Conservation (phyloP, 2,329 filamentous ascomycete species). For the Venturia oleaginea region DNA sequence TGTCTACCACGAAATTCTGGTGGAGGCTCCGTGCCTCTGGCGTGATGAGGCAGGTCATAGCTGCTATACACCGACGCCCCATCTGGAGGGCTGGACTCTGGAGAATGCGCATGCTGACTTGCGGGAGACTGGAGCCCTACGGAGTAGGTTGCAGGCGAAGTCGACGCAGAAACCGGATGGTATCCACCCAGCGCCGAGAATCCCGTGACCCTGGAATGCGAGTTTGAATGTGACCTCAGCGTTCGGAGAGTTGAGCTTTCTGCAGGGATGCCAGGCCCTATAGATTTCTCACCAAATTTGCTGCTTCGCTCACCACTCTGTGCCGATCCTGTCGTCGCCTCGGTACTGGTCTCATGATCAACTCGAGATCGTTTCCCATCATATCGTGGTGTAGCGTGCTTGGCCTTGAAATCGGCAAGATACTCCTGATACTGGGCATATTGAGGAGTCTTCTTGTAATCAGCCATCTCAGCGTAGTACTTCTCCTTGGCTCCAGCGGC, state of each 20-base stretch:
- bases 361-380: constrained; percentile 37
- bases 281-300: not conserved
- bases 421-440: constrained; percentile 64
- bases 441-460: constrained; percentile 68
- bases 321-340: constrained; percentile 25
- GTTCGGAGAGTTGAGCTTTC: not conserved
- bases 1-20: constrained; percentile 5
- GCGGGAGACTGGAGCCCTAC: constrained; percentile 9
- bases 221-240: constrained; percentile 5
- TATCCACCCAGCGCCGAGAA: not conserved
- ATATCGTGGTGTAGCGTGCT: constrained; percentile 41
- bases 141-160: constrained; percentile 11
- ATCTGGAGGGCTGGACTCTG: constrained; percentile 11
- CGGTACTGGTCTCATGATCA: constrained; percentile 30
- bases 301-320: not conserved
- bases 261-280: not conserved
- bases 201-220: not conserved
- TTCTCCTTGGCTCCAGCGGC: constrained; percentile 66
- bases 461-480: constrained; percentile 61
- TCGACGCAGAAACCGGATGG: constrained; percentile 5
- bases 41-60: constrained; percentile 14
- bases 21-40: constrained; percentile 3
- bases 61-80: constrained; percentile 7
- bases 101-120: constrained; percentile 9
- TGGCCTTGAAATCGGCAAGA: constrained; percentile 67